A percentile compares a stretch with the other conserved stretches of the same genome.
Evolutionary conservation across 371 early-diverging fungal genomes (phyloP).

Genomic region (Globomyces sp.): DNA sequence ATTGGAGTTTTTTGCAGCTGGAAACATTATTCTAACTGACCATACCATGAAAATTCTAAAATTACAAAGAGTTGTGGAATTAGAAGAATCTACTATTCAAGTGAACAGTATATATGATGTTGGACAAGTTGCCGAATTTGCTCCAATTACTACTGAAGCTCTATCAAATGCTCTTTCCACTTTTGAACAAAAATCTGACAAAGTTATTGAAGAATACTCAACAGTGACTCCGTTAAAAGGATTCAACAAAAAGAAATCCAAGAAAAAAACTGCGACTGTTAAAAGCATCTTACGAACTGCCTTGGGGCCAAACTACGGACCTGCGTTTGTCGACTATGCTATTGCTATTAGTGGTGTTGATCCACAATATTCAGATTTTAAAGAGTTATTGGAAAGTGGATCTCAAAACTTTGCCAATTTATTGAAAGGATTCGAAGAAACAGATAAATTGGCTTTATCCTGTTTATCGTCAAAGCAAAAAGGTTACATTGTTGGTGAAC

Average conservation of each 20-base stretch:
- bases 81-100: constrained; percentile 45
- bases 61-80: constrained; percentile 81
- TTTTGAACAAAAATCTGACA: background rate
- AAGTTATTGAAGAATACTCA: constrained; percentile 1
- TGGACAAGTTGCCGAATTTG: background rate
- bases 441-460: constrained; percentile 34
- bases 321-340: constrained; percentile 86
- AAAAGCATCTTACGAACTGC: constrained; percentile 74
- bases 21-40: constrained; percentile 95
- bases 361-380: constrained; percentile 58
- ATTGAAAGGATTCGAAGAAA: constrained; percentile 42
- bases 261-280: constrained; percentile 62
- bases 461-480: background rate
- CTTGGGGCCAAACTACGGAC: constrained; percentile 77
- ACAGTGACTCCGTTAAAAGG: constrained; percentile 15
- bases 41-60: constrained; percentile 79
- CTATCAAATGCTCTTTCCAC: constrained; percentile 15
- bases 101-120: constrained; percentile 14
- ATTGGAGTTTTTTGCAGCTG: constrained; percentile 91
- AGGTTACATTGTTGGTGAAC: constrained; percentile 4
- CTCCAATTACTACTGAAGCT: background rate
- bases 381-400: constrained; percentile 25
- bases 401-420: constrained; percentile 36
- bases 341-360: constrained; percentile 68
- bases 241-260: constrained; percentile 22